Base-by-base conservation (phyloP, 2,329 filamentous ascomycete genomes). In the Xylogone sp. region DNA sequence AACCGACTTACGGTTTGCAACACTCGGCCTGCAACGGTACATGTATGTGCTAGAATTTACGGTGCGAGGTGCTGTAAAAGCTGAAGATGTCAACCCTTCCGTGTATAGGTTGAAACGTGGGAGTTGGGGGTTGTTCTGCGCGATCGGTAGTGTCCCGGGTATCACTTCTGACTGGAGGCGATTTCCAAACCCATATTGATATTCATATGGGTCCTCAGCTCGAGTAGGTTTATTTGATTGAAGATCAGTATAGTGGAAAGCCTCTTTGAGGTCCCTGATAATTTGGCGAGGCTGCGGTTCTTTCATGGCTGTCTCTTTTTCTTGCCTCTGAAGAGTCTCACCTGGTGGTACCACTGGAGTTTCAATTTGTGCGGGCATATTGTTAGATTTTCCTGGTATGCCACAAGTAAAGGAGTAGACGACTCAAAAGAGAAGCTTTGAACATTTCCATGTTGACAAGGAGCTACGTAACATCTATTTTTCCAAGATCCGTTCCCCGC, bases 201-300 rank as follows among this genome's bases (percentile, higher is more conserved):
- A 82, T 62, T 74, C 47, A 62, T 78, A 78, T 31, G 75, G 75
- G 58, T 78, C 75, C 53, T 77, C 81, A 63, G 63, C 75, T 63
- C 71, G 72, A 54, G 68, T 73, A 3, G 66, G 10, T 31, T 42
- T 47, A 7, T 46, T 50, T 18, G 48, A 42, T 24, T 50, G 18
- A 50, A 43, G 42, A 56, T 56, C 27, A 8, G 27, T 31, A 31
- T 31, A 31, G 27, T 31, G 27, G 27, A 31, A 31, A 7, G 27
- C 27, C 7, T 31, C 27, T 31, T 31, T 31, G 7, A 31, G 13
- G 27, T 31, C 13, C 27, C 8, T 31, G 27, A 31, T 31, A n/a
- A n/a, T n/a, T n/a, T n/a, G n/a, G n/a, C n/a, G n/a, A 31, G 27
- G 27, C 13, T 31, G 7, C 27, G 8, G 27, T 31, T 31, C 27